A percentile compares a stretch with the other conserved stretches of the same genome.
phyloP scores from a whole-genome alignment of 2,329 filamentous ascomycete genomes.

The Cladophialophora psammophila region DNA sequence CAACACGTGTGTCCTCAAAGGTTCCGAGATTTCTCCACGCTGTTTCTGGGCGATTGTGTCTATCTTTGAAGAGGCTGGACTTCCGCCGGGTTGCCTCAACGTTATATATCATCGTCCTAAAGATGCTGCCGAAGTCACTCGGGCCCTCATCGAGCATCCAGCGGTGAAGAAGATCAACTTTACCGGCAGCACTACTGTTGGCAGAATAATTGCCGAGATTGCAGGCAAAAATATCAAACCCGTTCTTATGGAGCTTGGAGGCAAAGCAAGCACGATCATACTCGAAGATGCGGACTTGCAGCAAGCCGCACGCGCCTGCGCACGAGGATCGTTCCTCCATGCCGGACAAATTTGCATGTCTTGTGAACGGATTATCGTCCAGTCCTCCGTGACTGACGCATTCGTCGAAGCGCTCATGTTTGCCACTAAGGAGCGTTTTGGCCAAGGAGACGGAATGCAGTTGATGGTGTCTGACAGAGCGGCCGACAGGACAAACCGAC shows the following conservation, averaged over 20 bases:
- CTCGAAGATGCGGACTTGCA: conserved; percentile 80
- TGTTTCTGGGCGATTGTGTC: conserved; percentile 68
- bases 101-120: conserved; percentile 67
- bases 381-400: conserved; percentile 60
- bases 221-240: conserved; percentile 81
- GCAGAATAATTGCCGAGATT: conserved; percentile 72
- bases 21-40: conserved; percentile 71
- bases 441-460: too few species aligned
- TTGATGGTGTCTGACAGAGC: too few species aligned
- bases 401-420: conserved; percentile 62
- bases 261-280: conserved; percentile 80
- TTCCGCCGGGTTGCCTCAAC: conserved; percentile 78
- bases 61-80: conserved; percentile 74
- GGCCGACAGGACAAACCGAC: too few species aligned
- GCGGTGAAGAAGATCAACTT: conserved; percentile 78
- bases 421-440: conserved; percentile 49
- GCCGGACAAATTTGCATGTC: conserved; percentile 84
- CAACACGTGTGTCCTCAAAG: conserved; percentile 79
- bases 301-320: conserved; percentile 63
- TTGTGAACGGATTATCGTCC: conserved; percentile 75
- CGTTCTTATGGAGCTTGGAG: conserved; percentile 79
- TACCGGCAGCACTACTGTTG: conserved; percentile 76
- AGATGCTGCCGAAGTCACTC: conserved; percentile 72
- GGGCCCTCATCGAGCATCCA: conserved; percentile 70
- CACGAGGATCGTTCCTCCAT: conserved; percentile 39